Base-by-base conservation (phyloP, 208 protist species). In the Trypanosoma melophagium region DNA sequence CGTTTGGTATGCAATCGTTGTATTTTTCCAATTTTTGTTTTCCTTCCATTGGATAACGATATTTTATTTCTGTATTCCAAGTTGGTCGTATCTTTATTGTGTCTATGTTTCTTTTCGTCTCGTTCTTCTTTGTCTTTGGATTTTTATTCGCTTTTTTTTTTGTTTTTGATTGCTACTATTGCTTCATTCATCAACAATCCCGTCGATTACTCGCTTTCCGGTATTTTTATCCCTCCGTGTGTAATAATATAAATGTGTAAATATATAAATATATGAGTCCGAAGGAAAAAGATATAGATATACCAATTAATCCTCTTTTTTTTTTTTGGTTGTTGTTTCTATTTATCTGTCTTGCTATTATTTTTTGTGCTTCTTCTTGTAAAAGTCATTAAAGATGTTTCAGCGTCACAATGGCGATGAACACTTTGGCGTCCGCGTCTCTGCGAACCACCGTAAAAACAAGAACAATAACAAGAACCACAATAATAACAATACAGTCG, bases 21-120 rank as follows among this genome's bases (percentile, higher is more conserved):
- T 35, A 35, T 35, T 35, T 35, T 35, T 35, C 28, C 3, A 1
- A 5, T 35, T 35, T 35, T 35, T 35, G 1, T 35, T 35, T 35
- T 35, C 5, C 40, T 45, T n/a, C 25, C 25, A 12, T 56, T 12
- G 9, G 22, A 12, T 68, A 31, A 5, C 21, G 38, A 13, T 35
- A 45, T n/a, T 44, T 52, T 69, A 60, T 57, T n/a, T 22, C 3
- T 57, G 44, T 40, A 19, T 60, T 67, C 7, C 41, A 58, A 57
- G 7, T 59, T 57, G 10, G 57, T 35, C 42, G n/a, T 67, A 21
- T 58, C 13, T 67, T 45, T 55, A 45, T 67, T 67, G 41, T 9
- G 28, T 51, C n/a, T 58, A 28, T 52, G 42, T 47, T 47, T 47
- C 4, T 47, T 47, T 47, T 2, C 10, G 9, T 47, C 12, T 44